phyloP scores from a whole-genome alignment of 345 rosid genomes.

The Lepidium didymum region DNA sequence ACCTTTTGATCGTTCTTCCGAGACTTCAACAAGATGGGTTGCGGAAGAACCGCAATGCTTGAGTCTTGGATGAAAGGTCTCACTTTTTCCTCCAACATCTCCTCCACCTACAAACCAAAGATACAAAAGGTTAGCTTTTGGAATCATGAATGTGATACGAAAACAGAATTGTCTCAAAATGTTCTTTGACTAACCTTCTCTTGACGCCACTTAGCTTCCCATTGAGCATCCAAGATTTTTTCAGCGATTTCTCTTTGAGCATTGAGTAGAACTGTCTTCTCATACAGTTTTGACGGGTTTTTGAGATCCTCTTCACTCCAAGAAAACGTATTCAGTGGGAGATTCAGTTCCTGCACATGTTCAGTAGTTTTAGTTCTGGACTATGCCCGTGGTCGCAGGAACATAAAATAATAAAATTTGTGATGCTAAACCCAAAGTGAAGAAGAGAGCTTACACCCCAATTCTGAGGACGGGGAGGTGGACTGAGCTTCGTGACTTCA shows the following conservation, averaged over 20 bases:
- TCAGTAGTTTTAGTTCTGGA: constrained; percentile 7
- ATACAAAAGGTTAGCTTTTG: neutral
- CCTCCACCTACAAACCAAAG: constrained; percentile 48
- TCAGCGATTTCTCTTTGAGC: constrained; percentile 92
- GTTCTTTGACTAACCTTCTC: constrained; percentile 51
- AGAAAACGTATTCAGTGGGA: constrained; percentile 70
- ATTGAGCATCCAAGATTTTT: constrained; percentile 73
- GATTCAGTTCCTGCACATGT: constrained; percentile 60
- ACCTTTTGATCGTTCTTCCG: constrained; percentile 46
- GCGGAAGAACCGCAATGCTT: constrained; percentile 45
- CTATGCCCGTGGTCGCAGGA: neutral
- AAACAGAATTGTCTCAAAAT: neutral
- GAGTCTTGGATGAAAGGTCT: constrained; percentile 54
- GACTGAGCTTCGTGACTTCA: constrained; percentile 63
- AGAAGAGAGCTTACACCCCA: constrained; percentile 64
- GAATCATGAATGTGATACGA: neutral
- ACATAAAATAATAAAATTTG: neutral
- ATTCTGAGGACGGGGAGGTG: constrained; percentile 81
- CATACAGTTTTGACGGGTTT: constrained; percentile 66
- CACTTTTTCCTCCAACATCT: constrained; percentile 81
- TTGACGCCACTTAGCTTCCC: constrained; percentile 91
- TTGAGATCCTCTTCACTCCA: constrained; percentile 92
- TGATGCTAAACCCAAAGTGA: neutral
- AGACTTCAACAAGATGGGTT: constrained; percentile 49
- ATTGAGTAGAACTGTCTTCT: constrained; percentile 89